phyloP scores from a whole-genome alignment of 2,329 filamentous ascomycete genomes.

The Colletotrichum australisinense region DNA sequence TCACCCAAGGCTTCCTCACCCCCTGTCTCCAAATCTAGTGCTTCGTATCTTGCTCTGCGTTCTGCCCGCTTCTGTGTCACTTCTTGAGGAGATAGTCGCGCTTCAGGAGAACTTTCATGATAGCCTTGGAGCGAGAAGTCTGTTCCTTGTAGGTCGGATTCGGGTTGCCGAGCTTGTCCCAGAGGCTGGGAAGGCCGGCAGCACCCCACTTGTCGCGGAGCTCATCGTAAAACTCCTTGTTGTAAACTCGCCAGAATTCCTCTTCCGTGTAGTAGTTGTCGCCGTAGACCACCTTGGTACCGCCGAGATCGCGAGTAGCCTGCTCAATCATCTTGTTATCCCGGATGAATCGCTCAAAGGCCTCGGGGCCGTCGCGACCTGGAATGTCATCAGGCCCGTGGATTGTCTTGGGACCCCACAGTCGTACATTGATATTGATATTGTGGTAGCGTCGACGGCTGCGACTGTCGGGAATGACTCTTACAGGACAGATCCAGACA shows the following conservation, averaged over 20 bases:
- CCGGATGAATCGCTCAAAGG: conserved; percentile 52
- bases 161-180: conserved; percentile 69
- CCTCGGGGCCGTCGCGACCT: background rate
- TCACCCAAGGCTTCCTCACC: background rate
- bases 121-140: background rate
- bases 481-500: conserved; percentile 44
- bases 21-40: background rate
- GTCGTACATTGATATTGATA: conserved; percentile 11
- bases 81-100: background rate
- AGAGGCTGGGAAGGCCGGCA: conserved; percentile 69
- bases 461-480: background rate
- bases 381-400: background rate
- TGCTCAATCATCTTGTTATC: conserved; percentile 70
- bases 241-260: conserved; percentile 75
- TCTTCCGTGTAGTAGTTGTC: conserved; percentile 75
- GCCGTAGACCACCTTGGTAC: conserved; percentile 77
- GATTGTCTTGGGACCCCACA: conserved; percentile 23
- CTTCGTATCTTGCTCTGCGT: background rate
- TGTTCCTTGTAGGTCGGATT: background rate
- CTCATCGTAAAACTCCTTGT: conserved; percentile 67
- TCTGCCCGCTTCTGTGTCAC: background rate
- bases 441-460: background rate
- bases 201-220: conserved; percentile 71
- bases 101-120: background rate
- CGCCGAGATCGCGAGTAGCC: conserved; percentile 68